Conservation (phyloP, 2,329 filamentous ascomycete species). For the Clonostachys sp. region DNA sequence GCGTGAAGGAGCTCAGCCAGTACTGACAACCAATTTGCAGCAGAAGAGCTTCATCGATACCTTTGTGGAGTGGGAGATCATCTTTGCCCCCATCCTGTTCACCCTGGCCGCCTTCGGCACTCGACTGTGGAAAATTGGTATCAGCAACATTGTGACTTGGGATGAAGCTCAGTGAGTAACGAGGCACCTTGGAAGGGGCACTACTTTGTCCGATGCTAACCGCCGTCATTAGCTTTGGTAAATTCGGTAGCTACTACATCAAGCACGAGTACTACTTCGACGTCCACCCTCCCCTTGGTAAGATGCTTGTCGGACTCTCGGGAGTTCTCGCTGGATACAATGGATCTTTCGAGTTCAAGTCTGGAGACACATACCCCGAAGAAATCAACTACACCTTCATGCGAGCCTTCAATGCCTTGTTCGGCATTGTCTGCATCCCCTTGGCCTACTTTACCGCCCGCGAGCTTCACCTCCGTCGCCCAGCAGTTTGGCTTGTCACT, state of each 20-base stretch:
- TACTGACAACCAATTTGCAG: slow-evolving; percentile 18
- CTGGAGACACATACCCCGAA: slow-evolving; percentile 88
- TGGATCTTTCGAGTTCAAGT: slow-evolving; percentile 99
- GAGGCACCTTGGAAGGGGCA: background rate
- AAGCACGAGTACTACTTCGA: slow-evolving; percentile 98
- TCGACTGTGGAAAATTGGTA: slow-evolving; percentile 64
- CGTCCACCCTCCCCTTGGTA: slow-evolving; percentile 90
- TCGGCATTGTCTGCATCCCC: slow-evolving; percentile 88
- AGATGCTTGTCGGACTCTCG: slow-evolving; percentile 96
- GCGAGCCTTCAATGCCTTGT: slow-evolving; percentile 94
- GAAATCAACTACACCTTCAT: slow-evolving; percentile 98
- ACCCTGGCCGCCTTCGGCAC: slow-evolving; percentile 61
- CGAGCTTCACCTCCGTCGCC: slow-evolving; percentile 80
- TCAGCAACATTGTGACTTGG: slow-evolving; percentile 64
- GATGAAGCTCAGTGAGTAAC: slow-evolving; percentile 58
- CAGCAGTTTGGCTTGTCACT: slow-evolving; percentile 90
- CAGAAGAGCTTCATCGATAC: slow-evolving; percentile 55
- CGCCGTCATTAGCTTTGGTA: slow-evolving; percentile 64
- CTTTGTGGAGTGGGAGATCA: slow-evolving; percentile 59
- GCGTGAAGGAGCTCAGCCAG: background rate
- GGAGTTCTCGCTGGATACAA: slow-evolving; percentile 97
- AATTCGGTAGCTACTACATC: slow-evolving; percentile 98
- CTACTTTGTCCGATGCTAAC: slow-evolving; percentile 4
- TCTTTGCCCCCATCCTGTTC: slow-evolving; percentile 59
- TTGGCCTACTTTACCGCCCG: slow-evolving; percentile 93